These are phyloP conservation scores for Arabis alpina DNA, from an alignment of 345 rosid species.

Conservation along the genomic window DNA sequence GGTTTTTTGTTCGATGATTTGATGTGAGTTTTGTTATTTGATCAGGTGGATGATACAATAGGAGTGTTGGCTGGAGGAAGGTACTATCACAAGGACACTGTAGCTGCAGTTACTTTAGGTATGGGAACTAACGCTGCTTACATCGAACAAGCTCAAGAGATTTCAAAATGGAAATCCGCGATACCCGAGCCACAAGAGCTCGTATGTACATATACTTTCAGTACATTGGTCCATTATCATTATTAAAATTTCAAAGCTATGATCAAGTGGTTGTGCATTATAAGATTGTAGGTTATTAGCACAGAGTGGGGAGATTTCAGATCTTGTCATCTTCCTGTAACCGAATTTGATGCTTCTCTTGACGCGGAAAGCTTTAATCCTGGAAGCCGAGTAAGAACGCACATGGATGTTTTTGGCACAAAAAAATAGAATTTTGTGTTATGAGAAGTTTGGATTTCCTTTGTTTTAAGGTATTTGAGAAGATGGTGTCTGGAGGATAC, in stretches of 20 bases:
- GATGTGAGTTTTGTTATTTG: neutral
- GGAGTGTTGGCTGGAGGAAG: constrained; percentile 70
- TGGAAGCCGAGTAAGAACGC: constrained; percentile 45
- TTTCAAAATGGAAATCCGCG: constrained; percentile 46
- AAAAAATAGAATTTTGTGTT: neutral
- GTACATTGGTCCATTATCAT: neutral
- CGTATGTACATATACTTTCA: constrained; percentile 38
- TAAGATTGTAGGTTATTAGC: constrained; percentile 54
- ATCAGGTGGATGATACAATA: constrained; percentile 57
- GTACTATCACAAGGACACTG: constrained; percentile 56
- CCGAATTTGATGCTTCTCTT: constrained; percentile 58
- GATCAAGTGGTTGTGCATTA: neutral
- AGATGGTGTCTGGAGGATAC: constrained; percentile 63
- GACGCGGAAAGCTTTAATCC: constrained; percentile 62
- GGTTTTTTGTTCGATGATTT: neutral
- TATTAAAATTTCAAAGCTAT: neutral
- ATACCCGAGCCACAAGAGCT: constrained; percentile 50
- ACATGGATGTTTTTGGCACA: neutral
- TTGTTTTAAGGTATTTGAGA: constrained; percentile 57
- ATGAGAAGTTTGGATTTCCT: neutral
- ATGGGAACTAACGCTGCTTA: constrained; percentile 62
- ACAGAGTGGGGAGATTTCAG: constrained; percentile 70
- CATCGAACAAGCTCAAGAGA: constrained; percentile 50
- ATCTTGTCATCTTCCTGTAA: constrained; percentile 55
- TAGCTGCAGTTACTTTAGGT: constrained; percentile 65